Conservation (phyloP, 2,329 filamentous ascomycete genomes). For the Trichoderma koningii region DNA sequence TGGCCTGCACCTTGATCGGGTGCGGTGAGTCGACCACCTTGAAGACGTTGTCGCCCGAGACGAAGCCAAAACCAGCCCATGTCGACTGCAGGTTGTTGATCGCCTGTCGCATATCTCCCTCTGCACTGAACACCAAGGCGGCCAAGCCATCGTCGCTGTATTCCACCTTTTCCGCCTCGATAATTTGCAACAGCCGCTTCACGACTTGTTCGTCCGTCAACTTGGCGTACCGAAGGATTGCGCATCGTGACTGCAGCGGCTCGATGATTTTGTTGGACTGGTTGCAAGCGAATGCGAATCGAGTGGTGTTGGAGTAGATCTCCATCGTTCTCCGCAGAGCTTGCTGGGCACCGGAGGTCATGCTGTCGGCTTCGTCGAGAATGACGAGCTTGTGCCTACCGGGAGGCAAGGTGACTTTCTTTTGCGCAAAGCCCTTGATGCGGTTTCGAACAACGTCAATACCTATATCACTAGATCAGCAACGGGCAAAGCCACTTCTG, state of each 20-base stretch:
- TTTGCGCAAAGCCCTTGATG: slow-evolving; percentile 98
- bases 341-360: slow-evolving; percentile 96
- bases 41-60: slow-evolving; percentile 98
- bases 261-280: slow-evolving; percentile 99
- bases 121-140: slow-evolving; percentile 94
- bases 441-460: slow-evolving; percentile 97
- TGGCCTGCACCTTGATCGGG: slow-evolving; percentile 96
- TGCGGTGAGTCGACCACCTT: slow-evolving; percentile 96
- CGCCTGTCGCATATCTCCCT: slow-evolving; percentile 98
- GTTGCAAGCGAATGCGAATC: slow-evolving; percentile 98
- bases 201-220: slow-evolving; percentile 92
- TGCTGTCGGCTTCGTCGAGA: slow-evolving; percentile 95
- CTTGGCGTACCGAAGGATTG: slow-evolving; percentile 89
- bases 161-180: slow-evolving; percentile 85
- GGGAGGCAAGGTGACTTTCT: slow-evolving; percentile 91
- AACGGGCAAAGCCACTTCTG: neutral
- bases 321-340: slow-evolving; percentile 96
- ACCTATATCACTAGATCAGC: slow-evolving; percentile 49
- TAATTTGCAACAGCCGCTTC: slow-evolving; percentile 87
- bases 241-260: slow-evolving; percentile 94
- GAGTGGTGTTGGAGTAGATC: slow-evolving; percentile 93
- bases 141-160: slow-evolving; percentile 92
- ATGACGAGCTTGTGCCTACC: slow-evolving; percentile 96
- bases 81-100: slow-evolving; percentile 99
- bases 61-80: slow-evolving; percentile 88